Base-by-base conservation (phyloP, 2,329 filamentous ascomycete species). In the Aspergillus aculeatus region DNA sequence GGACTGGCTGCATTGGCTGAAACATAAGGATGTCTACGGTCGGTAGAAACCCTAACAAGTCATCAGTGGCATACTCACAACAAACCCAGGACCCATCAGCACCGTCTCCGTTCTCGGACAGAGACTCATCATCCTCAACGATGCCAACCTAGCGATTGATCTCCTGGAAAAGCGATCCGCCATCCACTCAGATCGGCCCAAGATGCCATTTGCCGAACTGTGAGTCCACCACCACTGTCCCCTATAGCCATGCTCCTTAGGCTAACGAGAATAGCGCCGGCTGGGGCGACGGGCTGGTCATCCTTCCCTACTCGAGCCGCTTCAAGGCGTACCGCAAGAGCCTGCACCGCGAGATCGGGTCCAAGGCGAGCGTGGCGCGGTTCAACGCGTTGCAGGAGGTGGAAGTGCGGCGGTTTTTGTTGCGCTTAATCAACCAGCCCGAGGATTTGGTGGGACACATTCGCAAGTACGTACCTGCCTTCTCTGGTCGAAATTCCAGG, bases 281-380 rank as follows among this genome's bases (percentile, higher is more conserved):
- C 9, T 80, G 73, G 76, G 71, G 73, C 7, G 63, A 78, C 16
- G 57, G 71, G 0, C 64, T 80, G 3, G 73, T 69, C 1, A 60
- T 76, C 14, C 65, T 68, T 10, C 68, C 65, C 11, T 76, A 80
- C 54, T 73, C 73, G 12, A 69, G 73, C 5, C 71, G 64, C 1
- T 76, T 77, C 26, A 73, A 71, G 16, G 69, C 67, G 0, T 75
- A 80, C 23, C 80, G 82, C 3, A 84, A 80, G 65, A 70, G 78
- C 11, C 72, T 80, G 38, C 69, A 73, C 47, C 72, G 75, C 19
- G 70, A 79, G 12, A 71, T 84, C 1, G 81, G 82, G 1, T 77
- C 80, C 0, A 79, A 78, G 35, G 60, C 66, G 0, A 63, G 71
- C 0, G 73, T 79, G 2, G 60, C 73, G 0, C 73, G 75, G 16